Evolutionary conservation across 768 basidiomycete species (phyloP).

Genomic region (Kwoniella botswanensis): DNA sequence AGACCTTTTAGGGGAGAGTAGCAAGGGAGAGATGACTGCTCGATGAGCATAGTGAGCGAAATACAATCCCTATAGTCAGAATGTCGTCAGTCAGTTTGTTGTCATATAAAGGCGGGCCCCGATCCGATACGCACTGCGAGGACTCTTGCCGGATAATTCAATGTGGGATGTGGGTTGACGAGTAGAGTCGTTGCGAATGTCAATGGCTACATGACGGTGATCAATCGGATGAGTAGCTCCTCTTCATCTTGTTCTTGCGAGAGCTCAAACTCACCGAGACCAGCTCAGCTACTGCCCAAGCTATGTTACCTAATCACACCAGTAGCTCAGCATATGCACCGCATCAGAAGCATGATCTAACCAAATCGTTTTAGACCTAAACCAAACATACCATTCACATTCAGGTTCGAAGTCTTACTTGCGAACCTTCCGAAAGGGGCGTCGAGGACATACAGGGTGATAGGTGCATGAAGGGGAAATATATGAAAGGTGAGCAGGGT

Average conservation of each 20-base stretch:
- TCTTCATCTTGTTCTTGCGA: not conserved
- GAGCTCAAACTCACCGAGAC: slow-evolving; percentile 42
- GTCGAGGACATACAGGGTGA: slow-evolving; percentile 64
- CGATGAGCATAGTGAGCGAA: slow-evolving; percentile 83
- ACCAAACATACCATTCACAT: slow-evolving; percentile 63
- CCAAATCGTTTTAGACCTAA: too few relatives aligned
- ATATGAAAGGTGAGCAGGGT: slow-evolving; percentile 45
- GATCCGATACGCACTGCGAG: slow-evolving; percentile 31
- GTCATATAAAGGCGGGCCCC: not conserved
- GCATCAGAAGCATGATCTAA: not conserved
- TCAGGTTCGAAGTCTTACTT: slow-evolving; percentile 61
- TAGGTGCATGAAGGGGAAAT: slow-evolving; percentile 53
- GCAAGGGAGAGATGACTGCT: slow-evolving; percentile 75
- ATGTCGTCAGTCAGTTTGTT: not conserved
- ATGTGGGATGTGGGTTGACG: slow-evolving; percentile 13
- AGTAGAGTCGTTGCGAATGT: slow-evolving; percentile 44
- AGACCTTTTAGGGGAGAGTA: slow-evolving; percentile 74
- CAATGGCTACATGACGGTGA: slow-evolving; percentile 32
- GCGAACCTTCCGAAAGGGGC: slow-evolving; percentile 83
- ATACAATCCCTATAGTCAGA: slow-evolving; percentile 61
- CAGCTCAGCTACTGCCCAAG: slow-evolving; percentile 55
- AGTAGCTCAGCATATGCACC: not conserved
- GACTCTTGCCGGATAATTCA: slow-evolving; percentile 27
- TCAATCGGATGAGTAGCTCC: not conserved
- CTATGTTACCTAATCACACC: slow-evolving; percentile 42